Base-by-base conservation (phyloP, 768 basidiomycete species). In the Suillus subalutaceus region DNA sequence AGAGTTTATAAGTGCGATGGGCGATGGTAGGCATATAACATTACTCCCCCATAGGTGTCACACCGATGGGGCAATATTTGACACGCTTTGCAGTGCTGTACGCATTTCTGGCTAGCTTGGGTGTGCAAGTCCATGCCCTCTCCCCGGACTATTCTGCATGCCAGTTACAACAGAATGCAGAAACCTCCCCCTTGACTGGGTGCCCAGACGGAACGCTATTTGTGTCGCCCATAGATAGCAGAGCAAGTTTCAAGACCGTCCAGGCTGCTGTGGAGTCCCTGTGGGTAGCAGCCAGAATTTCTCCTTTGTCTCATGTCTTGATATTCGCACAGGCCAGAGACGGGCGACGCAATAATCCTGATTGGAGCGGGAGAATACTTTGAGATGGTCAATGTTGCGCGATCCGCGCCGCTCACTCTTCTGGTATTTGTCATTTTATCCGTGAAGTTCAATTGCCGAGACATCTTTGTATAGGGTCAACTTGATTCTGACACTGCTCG, bases 141-240 rank as follows among this genome's bases (percentile, higher is more conserved):
- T 87, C 86, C 2, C 82, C 83, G 1, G 53, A 69, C 16, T 84
- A 82, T 66, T 67, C 83, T 26, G 64, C 77, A 12, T 87, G 87
- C 68, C 87, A 88, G 68, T 66, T 82, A 6, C 79, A 84, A 69
- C 86, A 87, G 63, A 75, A 83, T 1, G 50, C 59, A 2, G 68
- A 72, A 0, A 58, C 71, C 0, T 83, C 83, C 7, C 84, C 86
- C 23, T 74, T 87, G 9, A 50, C 65, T 3, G 85, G 84, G 6
- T 88, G 87, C 71, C 85, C 86, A 1, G 43, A 66, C 30, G 85
- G 84, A 6, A 67, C 72, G 4, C 38, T 78, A 12, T 79, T 71
- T 57, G 79, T 77, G 30, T 78, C 77, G 8, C 73, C 72, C 63
- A 77, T 70, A 20, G 77, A 79, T 63, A 60, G 65, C 23, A 69